phyloP scores from a whole-genome alignment of 371 early-diverging fungal genomes.

The Zancudomyces culisetae region DNA sequence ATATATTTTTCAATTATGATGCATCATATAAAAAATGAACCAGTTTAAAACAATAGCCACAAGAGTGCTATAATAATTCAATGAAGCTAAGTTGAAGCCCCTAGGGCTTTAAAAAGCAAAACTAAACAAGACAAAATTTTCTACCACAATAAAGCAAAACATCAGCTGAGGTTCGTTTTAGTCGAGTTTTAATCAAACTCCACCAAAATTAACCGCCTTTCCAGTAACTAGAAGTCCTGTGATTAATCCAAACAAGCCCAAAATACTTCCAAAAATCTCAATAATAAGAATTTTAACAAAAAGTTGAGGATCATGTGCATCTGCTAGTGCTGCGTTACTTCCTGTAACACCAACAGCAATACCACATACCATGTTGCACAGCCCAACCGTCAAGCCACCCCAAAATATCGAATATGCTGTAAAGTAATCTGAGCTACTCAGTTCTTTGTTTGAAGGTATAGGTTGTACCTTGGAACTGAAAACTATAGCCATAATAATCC shows the following conservation, averaged over 20 bases:
- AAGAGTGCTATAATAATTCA: too few species aligned
- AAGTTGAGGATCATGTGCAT: constrained; percentile 82
- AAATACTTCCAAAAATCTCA: constrained; percentile 89
- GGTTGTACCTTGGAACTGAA: constrained; percentile 64
- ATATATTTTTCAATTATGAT: too few species aligned
- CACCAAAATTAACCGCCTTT: neutral
- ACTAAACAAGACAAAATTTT: too few species aligned
- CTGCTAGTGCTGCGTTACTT: constrained; percentile 81
- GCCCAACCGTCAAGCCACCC: constrained; percentile 88
- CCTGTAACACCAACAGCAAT: constrained; percentile 89
- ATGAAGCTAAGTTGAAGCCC: too few species aligned
- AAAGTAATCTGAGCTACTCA: constrained; percentile 36
- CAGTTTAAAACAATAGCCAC: too few species aligned
- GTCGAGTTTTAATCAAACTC: neutral
- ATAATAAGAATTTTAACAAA: constrained; percentile 93
- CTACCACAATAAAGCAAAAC: too few species aligned
- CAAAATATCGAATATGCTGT: constrained; percentile 86
- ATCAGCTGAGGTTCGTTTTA: too few species aligned
- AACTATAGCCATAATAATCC: constrained; percentile 93
- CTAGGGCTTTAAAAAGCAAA: too few species aligned
- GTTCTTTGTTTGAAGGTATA: constrained; percentile 25
- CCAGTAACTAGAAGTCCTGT: constrained; percentile 30
- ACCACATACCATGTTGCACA: constrained; percentile 86
- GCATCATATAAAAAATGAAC: too few species aligned
- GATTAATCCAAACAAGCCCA: constrained; percentile 91